Conservation (phyloP, 768 basidiomycete genomes). For the Butyriboletus loyo region DNA sequence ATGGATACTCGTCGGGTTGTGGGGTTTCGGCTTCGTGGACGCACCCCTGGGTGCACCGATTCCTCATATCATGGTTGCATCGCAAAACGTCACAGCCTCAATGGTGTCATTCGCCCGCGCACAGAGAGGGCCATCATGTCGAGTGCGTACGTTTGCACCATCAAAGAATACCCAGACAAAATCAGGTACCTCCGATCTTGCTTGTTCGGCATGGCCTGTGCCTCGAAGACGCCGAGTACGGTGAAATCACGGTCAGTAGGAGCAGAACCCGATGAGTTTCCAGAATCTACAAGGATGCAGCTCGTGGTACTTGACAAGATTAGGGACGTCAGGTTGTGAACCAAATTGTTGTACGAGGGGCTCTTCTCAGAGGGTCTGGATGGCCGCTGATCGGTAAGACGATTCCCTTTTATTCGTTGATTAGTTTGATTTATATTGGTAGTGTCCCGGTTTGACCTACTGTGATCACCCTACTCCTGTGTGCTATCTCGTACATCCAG, state of each 20-base stretch:
- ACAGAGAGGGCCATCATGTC: constrained; percentile 1
- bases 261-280: neutral
- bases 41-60: neutral
- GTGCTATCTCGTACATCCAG: neutral
- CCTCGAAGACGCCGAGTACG: neutral
- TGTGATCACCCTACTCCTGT: neutral
- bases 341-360: neutral
- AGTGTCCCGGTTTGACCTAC: neutral
- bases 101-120: neutral
- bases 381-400: neutral
- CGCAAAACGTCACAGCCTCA: neutral
- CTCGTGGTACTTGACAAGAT: neutral
- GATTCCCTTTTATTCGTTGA: neutral
- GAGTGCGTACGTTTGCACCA: neutral
- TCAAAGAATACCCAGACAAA: neutral
- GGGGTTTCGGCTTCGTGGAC: too few relatives aligned
- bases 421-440: neutral
- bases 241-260: neutral
- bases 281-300: neutral
- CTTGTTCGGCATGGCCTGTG: neutral
- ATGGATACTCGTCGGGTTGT: neutral
- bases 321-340: neutral
- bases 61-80: neutral
- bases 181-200: neutral
- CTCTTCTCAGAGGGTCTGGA: neutral